Conservation (phyloP, 2,329 filamentous ascomycete species). For the Calycina marina region DNA sequence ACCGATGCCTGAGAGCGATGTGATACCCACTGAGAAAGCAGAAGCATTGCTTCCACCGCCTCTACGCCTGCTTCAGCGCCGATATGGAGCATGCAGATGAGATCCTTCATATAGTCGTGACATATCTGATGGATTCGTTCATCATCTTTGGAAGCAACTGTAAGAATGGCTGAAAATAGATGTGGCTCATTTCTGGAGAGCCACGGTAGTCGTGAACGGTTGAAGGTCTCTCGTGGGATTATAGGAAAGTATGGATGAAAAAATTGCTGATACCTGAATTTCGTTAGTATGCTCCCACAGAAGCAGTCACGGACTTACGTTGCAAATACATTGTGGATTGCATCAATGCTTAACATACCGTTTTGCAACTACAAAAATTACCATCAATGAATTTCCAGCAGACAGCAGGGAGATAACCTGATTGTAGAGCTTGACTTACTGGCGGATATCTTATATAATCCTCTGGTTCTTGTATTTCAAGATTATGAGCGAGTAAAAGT, state of each 20-base stretch:
- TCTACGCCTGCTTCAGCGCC: conserved; percentile 54
- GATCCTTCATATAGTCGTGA: conserved; percentile 53
- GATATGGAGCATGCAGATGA: conserved; percentile 52
- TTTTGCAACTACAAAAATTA: conserved; percentile 12
- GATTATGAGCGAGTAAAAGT: conserved; percentile 4
- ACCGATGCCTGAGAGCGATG: conserved; percentile 18
- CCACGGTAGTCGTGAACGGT: conserved; percentile 37
- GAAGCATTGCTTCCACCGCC: conserved; percentile 53
- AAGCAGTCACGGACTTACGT: conserved; percentile 7
- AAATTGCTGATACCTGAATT: conserved; percentile 16
- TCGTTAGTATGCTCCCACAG: not conserved
- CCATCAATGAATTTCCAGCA: no score
- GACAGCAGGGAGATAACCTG: no score
- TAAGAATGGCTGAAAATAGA: conserved; percentile 54
- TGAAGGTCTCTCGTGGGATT: conserved; percentile 35
- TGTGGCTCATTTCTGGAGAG: conserved; percentile 45
- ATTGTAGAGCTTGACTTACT: no score
- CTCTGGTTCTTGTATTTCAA: conserved; percentile 11
- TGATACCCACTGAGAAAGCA: conserved; percentile 54
- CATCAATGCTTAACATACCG: conserved; percentile 15
- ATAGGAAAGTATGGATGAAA: conserved; percentile 60
- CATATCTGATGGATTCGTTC: conserved; percentile 49
- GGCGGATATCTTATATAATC: conserved; percentile 17
- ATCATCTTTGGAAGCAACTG: conserved; percentile 57
- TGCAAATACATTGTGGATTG: conserved; percentile 16